A percentile compares a stretch with the other conserved stretches of the same genome.
Evolutionary conservation across 768 basidiomycete genomes (phyloP).

Genomic region (Termitomyces sp.): DNA sequence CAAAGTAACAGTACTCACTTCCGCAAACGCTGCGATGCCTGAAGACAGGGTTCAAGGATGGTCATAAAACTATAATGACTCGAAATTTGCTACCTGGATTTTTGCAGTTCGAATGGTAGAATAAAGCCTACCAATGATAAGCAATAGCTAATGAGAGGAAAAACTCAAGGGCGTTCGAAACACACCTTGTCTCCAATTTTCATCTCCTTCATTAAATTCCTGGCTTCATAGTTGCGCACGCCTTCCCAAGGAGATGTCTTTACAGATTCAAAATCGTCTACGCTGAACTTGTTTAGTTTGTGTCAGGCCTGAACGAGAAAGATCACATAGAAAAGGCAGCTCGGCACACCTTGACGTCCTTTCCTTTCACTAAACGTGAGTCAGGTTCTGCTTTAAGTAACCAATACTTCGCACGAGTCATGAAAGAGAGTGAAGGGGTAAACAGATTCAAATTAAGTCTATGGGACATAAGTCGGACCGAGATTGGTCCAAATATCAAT

Average conservation of each 20-base stretch:
- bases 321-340: background rate
- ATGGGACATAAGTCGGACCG: background rate
- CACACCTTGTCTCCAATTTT: slow-evolving; percentile 63
- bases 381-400: slow-evolving; percentile 87
- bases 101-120: slow-evolving; percentile 88
- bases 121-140: slow-evolving; percentile 52
- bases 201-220: slow-evolving; percentile 84
- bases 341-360: slow-evolving; percentile 67
- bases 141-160: background rate
- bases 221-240: slow-evolving; percentile 79
- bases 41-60: background rate
- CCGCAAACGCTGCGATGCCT: slow-evolving; percentile 78
- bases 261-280: slow-evolving; percentile 76
- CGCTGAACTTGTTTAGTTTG: slow-evolving; percentile 54
- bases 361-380: slow-evolving; percentile 77
- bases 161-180: background rate
- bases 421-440: background rate
- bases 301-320: background rate
- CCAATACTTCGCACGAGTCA: slow-evolving; percentile 41
- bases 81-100: slow-evolving; percentile 47
- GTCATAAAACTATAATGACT: background rate
- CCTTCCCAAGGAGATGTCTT: slow-evolving; percentile 80
- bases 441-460: background rate
- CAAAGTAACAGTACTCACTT: slow-evolving; percentile 37
- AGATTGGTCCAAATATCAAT: background rate